A percentile compares a stretch with the other conserved stretches of the same genome.
Evolutionary conservation across 495 filamentous ascomycete species (phyloP).

Genomic region (Cercophora newfieldiana): DNA sequence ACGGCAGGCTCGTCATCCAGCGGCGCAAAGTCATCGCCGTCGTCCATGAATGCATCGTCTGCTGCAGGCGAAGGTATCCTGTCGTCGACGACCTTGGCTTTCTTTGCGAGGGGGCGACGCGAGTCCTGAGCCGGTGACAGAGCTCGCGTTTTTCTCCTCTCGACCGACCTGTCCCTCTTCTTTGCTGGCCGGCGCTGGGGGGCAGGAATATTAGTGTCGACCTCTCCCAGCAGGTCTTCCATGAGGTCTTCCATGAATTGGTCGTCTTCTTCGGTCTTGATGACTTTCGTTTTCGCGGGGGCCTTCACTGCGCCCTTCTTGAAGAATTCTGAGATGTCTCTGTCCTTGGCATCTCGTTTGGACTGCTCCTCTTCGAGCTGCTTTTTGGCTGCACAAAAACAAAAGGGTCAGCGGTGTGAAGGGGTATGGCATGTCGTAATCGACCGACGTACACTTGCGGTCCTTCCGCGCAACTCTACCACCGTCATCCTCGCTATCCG

Average conservation of each 20-base stretch:
- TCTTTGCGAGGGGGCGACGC: slow-evolving; percentile 48
- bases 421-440: neutral
- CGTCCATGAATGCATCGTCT: slow-evolving; percentile 49
- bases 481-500: slow-evolving; percentile 69
- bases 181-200: slow-evolving; percentile 50
- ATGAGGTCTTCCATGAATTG: slow-evolving; percentile 83
- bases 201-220: slow-evolving; percentile 77
- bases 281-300: slow-evolving; percentile 75
- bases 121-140: slow-evolving; percentile 67
- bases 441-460: slow-evolving; percentile 37
- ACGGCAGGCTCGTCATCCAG: slow-evolving; percentile 56
- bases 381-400: slow-evolving; percentile 62
- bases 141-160: slow-evolving; percentile 73
- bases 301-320: slow-evolving; percentile 66
- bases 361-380: slow-evolving; percentile 89
- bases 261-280: slow-evolving; percentile 79
- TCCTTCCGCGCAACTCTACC: slow-evolving; percentile 50
- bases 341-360: slow-evolving; percentile 81
- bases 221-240: slow-evolving; percentile 78
- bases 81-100: slow-evolving; percentile 50
- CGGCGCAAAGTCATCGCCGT: slow-evolving; percentile 55
- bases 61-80: slow-evolving; percentile 46
- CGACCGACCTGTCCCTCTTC: slow-evolving; percentile 68
- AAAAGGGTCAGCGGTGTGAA: slow-evolving; percentile 1
- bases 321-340: slow-evolving; percentile 92